Percentiles rank a stretch among this genome's conserved stretches.
These are phyloP conservation scores for Amaranthus palmeri DNA, from an alignment of 148 eudicot species.

Conservation along the genomic window DNA sequence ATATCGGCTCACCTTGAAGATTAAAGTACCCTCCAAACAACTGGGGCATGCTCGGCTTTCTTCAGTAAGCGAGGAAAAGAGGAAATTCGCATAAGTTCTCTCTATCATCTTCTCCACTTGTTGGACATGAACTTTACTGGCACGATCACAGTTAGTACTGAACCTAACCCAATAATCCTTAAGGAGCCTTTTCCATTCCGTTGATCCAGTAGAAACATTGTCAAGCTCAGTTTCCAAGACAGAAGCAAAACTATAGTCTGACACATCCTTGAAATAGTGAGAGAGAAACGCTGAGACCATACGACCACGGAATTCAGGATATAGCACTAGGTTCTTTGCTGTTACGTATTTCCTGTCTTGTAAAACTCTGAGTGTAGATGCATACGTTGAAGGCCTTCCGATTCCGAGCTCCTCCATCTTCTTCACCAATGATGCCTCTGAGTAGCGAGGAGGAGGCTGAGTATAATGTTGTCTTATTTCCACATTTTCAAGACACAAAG, in stretches of 20 bases:
- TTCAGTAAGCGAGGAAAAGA: constrained; percentile 73
- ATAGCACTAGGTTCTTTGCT: constrained; percentile 50
- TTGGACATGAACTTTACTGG: constrained; percentile 67
- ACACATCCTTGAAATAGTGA: constrained; percentile 83
- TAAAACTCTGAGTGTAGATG: constrained; percentile 71
- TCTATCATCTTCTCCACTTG: constrained; percentile 98
- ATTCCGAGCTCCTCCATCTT: constrained; percentile 97
- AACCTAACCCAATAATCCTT: constrained; percentile 90
- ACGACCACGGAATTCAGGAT: constrained; percentile 95
- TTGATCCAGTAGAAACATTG: constrained; percentile 86
- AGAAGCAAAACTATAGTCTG: constrained; percentile 90
- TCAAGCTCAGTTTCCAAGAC: constrained; percentile 98
- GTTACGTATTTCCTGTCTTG: constrained; percentile 87
- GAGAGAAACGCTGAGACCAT: constrained; percentile 93
- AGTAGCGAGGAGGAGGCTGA: constrained; percentile 77
- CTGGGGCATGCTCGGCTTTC: constrained; percentile 82
- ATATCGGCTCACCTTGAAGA: constrained; percentile 83
- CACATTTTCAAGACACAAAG: constrained; percentile 48
- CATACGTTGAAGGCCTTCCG: constrained; percentile 97
- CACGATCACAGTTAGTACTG: constrained; percentile 62
- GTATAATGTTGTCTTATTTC: constrained; percentile 70
- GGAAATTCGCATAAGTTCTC: constrained; percentile 63
- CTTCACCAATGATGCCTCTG: constrained; percentile 79
- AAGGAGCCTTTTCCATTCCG: constrained; percentile 95
- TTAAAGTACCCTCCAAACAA: constrained; percentile 71